phyloP scores from a whole-genome alignment of 2,329 filamentous ascomycete species.

The Hymenoscyphus scutula region DNA sequence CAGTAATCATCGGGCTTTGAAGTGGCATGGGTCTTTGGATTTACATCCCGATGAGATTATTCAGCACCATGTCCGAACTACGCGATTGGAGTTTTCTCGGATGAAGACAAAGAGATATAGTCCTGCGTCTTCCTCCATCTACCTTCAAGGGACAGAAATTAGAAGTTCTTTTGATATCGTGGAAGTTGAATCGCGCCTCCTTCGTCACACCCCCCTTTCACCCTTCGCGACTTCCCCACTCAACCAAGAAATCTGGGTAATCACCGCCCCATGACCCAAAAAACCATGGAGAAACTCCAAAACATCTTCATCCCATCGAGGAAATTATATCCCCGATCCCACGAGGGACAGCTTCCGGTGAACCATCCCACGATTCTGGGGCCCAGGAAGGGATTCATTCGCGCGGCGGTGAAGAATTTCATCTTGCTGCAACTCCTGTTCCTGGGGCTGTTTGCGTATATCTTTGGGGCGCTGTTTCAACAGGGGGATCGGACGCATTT shows the following conservation, averaged over 20 bases:
- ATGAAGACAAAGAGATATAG: background rate
- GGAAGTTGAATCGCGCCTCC: background rate
- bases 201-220: background rate
- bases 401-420: conserved; percentile 24
- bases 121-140: background rate
- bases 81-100: background rate
- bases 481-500: conserved; percentile 37
- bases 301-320: background rate
- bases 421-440: conserved; percentile 27
- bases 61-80: background rate
- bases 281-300: background rate
- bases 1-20: background rate
- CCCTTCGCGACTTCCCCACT: background rate
- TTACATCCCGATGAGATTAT: background rate
- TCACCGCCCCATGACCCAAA: too few relatives aligned
- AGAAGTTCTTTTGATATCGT: background rate
- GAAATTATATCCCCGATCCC: conserved; percentile 8
- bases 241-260: too few relatives aligned
- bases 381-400: conserved; percentile 19
- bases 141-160: background rate
- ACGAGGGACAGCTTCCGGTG: background rate
- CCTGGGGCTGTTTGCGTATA: conserved; percentile 32
- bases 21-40: background rate
- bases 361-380: background rate
- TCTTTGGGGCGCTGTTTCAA: conserved; percentile 38